These are phyloP conservation scores for Kurtzmaniella quercitrusa DNA, from an alignment of 1,139 yeast genomes.

Conservation along the genomic window DNA sequence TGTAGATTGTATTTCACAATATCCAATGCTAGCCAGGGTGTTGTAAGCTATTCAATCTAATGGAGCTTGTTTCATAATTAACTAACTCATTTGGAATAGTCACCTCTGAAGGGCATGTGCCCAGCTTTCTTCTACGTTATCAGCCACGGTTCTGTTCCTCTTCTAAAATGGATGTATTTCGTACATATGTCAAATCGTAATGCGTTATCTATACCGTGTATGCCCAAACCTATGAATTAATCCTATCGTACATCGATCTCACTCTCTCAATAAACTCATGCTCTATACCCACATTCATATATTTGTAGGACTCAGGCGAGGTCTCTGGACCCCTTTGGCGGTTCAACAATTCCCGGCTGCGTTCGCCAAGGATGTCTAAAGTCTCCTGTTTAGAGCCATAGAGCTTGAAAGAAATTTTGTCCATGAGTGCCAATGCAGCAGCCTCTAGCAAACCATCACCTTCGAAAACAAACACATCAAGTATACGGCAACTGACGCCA, in stretches of 20 bases:
- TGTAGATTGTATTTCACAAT: not conserved
- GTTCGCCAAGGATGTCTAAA: constrained; percentile 28
- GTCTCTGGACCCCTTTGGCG: not conserved
- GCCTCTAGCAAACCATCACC: constrained; percentile 50
- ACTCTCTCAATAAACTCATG: constrained; percentile 37
- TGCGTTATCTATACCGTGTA: not conserved
- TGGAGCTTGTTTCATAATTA: too few relatives aligned
- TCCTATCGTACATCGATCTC: not conserved
- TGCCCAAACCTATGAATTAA: not conserved
- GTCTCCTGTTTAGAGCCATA: constrained; percentile 49
- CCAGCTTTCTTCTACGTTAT: too few relatives aligned
- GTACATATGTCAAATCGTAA: not conserved
- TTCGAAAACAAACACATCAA: constrained; percentile 62
- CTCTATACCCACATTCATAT: constrained; percentile 46
- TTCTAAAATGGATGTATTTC: too few relatives aligned
- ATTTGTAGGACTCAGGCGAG: constrained; percentile 15
- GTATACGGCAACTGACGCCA: constrained; percentile 26
- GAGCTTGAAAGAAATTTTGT: constrained; percentile 45
- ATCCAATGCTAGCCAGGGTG: too few relatives aligned
- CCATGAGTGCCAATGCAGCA: constrained; percentile 45
- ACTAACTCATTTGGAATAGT: too few relatives aligned
- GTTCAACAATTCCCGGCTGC: constrained; percentile 15
- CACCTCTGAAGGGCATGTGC: too few relatives aligned
- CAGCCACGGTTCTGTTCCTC: too few relatives aligned
- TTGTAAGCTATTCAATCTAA: too few relatives aligned